A percentile compares a stretch with the other conserved stretches of the same genome.
Evolutionary conservation across 2,329 filamentous ascomycete genomes (phyloP).

Genomic region (Diaporthe sp.): DNA sequence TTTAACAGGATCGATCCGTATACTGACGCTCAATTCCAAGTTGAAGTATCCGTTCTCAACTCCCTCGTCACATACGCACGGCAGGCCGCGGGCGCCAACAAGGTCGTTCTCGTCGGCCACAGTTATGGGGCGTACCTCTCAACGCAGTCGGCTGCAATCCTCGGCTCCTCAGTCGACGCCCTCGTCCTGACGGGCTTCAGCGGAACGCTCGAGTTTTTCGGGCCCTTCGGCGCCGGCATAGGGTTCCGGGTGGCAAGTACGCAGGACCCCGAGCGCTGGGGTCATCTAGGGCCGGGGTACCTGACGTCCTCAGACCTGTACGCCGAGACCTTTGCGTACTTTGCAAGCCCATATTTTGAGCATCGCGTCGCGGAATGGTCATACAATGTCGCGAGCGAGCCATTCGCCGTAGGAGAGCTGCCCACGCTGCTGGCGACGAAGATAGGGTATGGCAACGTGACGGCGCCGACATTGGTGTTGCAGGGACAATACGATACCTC

Average conservation of each 20-base stretch:
- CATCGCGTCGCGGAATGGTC: slow-evolving; percentile 49
- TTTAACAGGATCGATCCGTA: slow-evolving; percentile 44
- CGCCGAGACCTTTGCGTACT: slow-evolving; percentile 49
- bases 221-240: slow-evolving; percentile 48
- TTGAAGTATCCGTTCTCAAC: slow-evolving; percentile 49
- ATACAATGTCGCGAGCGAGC: slow-evolving; percentile 47
- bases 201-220: slow-evolving; percentile 47
- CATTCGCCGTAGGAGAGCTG: slow-evolving; percentile 49
- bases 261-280: slow-evolving; percentile 47
- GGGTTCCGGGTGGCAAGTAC: slow-evolving; percentile 48
- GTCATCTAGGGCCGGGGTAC: slow-evolving; percentile 46
- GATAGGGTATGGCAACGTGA: slow-evolving; percentile 44
- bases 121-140: slow-evolving; percentile 51
- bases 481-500: slow-evolving; percentile 50
- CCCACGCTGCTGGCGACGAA: slow-evolving; percentile 47
- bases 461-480: slow-evolving; percentile 47
- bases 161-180: slow-evolving; percentile 43
- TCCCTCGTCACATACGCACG: slow-evolving; percentile 47
- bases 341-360: slow-evolving; percentile 47
- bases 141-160: slow-evolving; percentile 44
- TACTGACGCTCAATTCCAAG: slow-evolving; percentile 50
- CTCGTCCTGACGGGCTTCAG: slow-evolving; percentile 46
- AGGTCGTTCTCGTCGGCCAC: slow-evolving; percentile 49
- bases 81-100: slow-evolving; percentile 43
- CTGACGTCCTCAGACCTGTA: slow-evolving; percentile 48